A percentile compares a stretch with the other conserved stretches of the same genome.
Conservation (phyloP, 768 basidiomycete species). For the Suillus americanus region DNA sequence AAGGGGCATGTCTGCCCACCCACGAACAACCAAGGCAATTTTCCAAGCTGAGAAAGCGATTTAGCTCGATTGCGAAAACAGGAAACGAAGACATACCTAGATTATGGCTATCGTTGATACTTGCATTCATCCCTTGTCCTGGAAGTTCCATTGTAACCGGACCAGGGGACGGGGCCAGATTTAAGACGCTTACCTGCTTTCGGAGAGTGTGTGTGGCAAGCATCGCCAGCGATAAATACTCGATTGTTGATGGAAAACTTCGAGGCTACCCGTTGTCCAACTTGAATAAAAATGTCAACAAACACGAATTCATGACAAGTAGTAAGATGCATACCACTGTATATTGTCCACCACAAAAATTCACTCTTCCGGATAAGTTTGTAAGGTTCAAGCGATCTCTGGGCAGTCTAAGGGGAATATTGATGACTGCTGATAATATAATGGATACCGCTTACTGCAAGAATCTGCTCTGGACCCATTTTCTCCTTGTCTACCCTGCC, state of each 20-base stretch:
- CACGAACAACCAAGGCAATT: slow-evolving; percentile 44
- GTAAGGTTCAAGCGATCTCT: slow-evolving; percentile 42
- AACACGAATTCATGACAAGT: neutral
- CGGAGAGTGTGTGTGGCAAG: slow-evolving; percentile 46
- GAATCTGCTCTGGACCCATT: slow-evolving; percentile 38
- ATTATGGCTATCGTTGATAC: slow-evolving; percentile 55
- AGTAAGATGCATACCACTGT: slow-evolving; percentile 36
- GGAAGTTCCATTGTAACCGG: slow-evolving; percentile 19
- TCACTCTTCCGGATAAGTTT: slow-evolving; percentile 28
- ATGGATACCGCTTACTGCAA: slow-evolving; percentile 29
- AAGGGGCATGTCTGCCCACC: slow-evolving; percentile 44
- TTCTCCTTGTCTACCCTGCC: slow-evolving; percentile 41
- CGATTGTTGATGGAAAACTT: slow-evolving; percentile 46
- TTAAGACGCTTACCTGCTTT: slow-evolving; percentile 35
- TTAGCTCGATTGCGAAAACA: neutral
- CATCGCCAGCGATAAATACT: slow-evolving; percentile 58
- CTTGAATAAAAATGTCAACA: slow-evolving; percentile 22
- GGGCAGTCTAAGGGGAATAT: slow-evolving; percentile 32
- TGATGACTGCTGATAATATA: neutral
- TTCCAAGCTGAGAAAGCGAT: slow-evolving; percentile 44
- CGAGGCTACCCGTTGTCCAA: slow-evolving; percentile 57
- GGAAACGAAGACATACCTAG: slow-evolving; percentile 30
- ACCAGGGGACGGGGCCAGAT: neutral
- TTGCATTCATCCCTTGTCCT: slow-evolving; percentile 56
- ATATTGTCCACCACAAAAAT: slow-evolving; percentile 52